Conservation (phyloP, 306 rosid species). For the Vigna angularis region DNA sequence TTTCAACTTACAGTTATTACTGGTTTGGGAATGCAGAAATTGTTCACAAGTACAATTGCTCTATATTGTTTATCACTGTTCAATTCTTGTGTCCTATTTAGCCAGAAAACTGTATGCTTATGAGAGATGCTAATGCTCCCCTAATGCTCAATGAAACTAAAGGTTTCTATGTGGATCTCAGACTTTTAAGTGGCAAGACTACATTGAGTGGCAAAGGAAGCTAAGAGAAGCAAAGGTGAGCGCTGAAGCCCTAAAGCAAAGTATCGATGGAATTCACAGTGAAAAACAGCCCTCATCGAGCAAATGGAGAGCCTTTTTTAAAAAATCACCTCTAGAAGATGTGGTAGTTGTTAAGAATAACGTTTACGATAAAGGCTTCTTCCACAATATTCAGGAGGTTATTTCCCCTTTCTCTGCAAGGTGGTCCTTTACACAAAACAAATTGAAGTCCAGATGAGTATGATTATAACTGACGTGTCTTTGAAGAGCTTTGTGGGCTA, state of each 20-base stretch:
- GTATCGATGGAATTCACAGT: conserved; percentile 56
- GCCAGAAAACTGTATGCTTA: conserved; percentile 15
- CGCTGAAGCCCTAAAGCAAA: conserved; percentile 71
- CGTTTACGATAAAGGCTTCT: conserved; percentile 70
- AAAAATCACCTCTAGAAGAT: conserved; percentile 68
- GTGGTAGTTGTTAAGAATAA: conserved; percentile 69
- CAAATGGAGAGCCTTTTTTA: conserved; percentile 77
- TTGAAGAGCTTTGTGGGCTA: conserved; percentile 37
- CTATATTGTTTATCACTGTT: conserved; percentile 11
- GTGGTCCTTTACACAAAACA: conserved; percentile 49
- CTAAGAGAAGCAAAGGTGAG: conserved; percentile 72
- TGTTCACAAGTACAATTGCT: conserved; percentile 16
- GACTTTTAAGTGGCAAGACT: conserved; percentile 96
- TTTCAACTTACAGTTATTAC: conserved; percentile 7
- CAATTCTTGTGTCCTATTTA: not conserved
- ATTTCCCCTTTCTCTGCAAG: conserved; percentile 73
- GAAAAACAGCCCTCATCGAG: conserved; percentile 61
- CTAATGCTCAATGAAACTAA: conserved; percentile 36
- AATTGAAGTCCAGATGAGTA: conserved; percentile 68
- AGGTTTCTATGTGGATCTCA: conserved; percentile 48
- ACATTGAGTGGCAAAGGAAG: conserved; percentile 76
- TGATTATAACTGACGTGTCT: not conserved
- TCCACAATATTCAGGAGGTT: conserved; percentile 71
- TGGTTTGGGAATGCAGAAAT: conserved; percentile 31
- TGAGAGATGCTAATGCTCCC: conserved; percentile 1